Evolutionary conservation across 495 filamentous ascomycete species (phyloP).

Genomic region (Emericellopsis terricola): DNA sequence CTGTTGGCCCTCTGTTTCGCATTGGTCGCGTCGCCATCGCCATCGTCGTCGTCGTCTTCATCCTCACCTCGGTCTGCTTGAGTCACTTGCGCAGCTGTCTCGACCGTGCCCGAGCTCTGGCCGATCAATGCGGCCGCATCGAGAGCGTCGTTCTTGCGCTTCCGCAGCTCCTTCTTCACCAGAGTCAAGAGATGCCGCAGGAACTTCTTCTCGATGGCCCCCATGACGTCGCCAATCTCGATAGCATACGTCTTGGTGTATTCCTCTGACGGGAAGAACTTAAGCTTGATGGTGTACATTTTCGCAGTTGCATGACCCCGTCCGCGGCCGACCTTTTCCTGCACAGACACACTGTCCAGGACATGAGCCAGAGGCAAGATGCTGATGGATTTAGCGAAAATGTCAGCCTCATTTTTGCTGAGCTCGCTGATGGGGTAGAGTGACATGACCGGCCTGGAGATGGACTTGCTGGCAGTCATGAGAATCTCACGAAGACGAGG

Average conservation of each 20-base stretch:
- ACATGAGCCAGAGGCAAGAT: constrained; percentile 75
- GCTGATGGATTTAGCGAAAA: constrained; percentile 83
- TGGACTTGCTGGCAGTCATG: constrained; percentile 82
- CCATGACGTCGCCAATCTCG: constrained; percentile 50
- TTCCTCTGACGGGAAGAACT: constrained; percentile 69
- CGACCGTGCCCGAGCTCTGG: constrained; percentile 48
- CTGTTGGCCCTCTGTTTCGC: constrained; percentile 58
- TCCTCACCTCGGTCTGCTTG: constrained; percentile 34
- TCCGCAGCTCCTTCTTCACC: constrained; percentile 60
- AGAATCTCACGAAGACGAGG: constrained; percentile 93
- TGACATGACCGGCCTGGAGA: constrained; percentile 87
- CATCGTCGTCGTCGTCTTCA: constrained; percentile 51
- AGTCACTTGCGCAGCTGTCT: constrained; percentile 30
- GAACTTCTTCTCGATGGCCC: constrained; percentile 64
- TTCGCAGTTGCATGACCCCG: constrained; percentile 49
- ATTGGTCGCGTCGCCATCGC: constrained; percentile 70
- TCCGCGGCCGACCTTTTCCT: constrained; percentile 55
- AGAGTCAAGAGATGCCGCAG: constrained; percentile 48
- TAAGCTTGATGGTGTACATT: constrained; percentile 64
- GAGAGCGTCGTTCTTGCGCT: constrained; percentile 44
- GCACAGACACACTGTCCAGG: constrained; percentile 63
- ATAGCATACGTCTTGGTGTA: constrained; percentile 80
- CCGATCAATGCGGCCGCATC: constrained; percentile 70
- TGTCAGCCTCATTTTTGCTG: constrained; percentile 46
- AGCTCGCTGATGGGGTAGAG: constrained; percentile 60